Conservation (phyloP, 306 rosid genomes). For the Lagenaria siceraria region DNA sequence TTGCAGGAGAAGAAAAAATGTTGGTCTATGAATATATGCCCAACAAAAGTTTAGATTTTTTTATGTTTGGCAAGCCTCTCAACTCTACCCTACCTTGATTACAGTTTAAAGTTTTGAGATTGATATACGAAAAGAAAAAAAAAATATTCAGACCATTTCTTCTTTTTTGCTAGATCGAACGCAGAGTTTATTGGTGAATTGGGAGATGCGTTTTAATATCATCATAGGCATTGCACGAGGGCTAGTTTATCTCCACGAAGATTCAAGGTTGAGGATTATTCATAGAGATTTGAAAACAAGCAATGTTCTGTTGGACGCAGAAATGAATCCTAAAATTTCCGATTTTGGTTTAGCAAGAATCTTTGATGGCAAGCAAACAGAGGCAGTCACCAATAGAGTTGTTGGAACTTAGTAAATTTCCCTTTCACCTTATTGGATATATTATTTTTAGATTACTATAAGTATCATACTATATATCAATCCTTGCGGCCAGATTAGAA, state of each 20-base stretch:
- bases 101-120: neutral
- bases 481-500: neutral
- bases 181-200: slow-evolving; percentile 10
- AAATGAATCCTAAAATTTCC: slow-evolving; percentile 13
- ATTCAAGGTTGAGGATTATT: slow-evolving; percentile 13
- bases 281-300: slow-evolving; percentile 18
- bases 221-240: slow-evolving; percentile 19
- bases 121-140: neutral
- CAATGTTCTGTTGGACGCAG: slow-evolving; percentile 1
- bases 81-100: neutral
- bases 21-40: slow-evolving; percentile 39
- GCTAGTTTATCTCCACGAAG: slow-evolving; percentile 16
- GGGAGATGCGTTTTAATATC: slow-evolving; percentile 29
- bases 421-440: neutral
- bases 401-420: slow-evolving; percentile 18
- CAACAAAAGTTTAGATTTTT: slow-evolving; percentile 35
- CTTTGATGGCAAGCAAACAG: neutral
- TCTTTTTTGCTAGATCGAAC: slow-evolving; percentile 13
- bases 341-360: slow-evolving; percentile 18
- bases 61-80: slow-evolving; percentile 32
- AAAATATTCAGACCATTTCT: neutral
- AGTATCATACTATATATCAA: no score
- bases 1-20: slow-evolving; percentile 26
- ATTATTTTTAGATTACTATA: no score
- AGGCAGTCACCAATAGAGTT: slow-evolving; percentile 4